Evolutionary conservation across 2,329 filamentous ascomycete genomes (phyloP).

Genomic region (Trichoderma asperellum): DNA sequence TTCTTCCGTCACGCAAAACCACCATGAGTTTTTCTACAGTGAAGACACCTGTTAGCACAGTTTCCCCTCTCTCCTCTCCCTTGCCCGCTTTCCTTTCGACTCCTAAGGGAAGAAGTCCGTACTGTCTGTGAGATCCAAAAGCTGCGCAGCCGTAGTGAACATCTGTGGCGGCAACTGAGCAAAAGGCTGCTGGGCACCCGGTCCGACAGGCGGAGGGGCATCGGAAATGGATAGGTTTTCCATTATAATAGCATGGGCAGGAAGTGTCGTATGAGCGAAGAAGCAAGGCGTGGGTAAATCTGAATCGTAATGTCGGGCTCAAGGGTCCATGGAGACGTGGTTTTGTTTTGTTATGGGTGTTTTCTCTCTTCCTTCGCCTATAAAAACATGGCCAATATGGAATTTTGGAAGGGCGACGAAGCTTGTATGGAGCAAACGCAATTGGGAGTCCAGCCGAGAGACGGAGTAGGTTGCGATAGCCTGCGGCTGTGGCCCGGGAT

Average conservation of each 20-base stretch:
- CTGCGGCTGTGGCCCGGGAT: conserved; percentile 15
- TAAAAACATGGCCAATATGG: conserved; percentile 21
- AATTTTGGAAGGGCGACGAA: neutral
- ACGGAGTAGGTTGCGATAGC: conserved; percentile 5
- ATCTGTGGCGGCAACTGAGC: conserved; percentile 86
- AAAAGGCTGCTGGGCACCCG: conserved; percentile 54
- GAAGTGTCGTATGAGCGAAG: neutral
- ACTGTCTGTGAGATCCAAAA: conserved; percentile 97
- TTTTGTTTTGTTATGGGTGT: neutral
- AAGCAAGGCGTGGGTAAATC: neutral
- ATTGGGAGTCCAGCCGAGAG: conserved; percentile 10
- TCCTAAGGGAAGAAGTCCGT: conserved; percentile 46
- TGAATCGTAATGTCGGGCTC: conserved; percentile 1
- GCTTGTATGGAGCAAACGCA: neutral
- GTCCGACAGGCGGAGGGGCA: conserved; percentile 48
- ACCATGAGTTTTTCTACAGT: conserved; percentile 88
- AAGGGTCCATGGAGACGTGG: conserved; percentile 22
- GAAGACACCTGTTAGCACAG: conserved; percentile 33
- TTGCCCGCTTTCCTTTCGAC: neutral
- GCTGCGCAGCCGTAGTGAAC: conserved; percentile 96
- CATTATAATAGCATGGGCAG: conserved; percentile 47
- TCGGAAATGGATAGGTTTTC: conserved; percentile 59
- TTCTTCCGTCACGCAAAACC: conserved; percentile 87
- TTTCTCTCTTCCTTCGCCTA: neutral
- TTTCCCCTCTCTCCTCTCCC: neutral